These are phyloP conservation scores for Nigrospora osmanthi DNA, from an alignment of 2,329 filamentous ascomycete genomes.

Conservation along the genomic window DNA sequence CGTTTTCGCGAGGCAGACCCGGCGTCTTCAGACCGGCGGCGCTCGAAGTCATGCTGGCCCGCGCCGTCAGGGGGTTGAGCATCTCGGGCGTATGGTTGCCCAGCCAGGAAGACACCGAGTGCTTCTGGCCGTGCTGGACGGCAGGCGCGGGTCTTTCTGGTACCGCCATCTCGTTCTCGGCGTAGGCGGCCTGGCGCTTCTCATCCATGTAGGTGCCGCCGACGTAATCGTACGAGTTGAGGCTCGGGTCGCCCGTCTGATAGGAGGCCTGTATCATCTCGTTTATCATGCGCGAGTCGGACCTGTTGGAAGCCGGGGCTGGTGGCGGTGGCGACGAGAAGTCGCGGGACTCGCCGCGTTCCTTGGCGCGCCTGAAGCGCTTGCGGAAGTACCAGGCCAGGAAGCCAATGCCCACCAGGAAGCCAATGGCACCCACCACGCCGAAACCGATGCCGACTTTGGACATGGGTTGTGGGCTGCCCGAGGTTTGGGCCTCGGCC, in stretches of 20 bases:
- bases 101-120: constrained; percentile 3
- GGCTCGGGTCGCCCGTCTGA: background rate
- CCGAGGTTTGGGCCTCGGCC: background rate
- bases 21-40: background rate
- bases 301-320: background rate
- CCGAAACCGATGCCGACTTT: background rate
- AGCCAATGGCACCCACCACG: background rate
- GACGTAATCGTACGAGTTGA: background rate
- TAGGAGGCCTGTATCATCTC: constrained; percentile 2
- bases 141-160: background rate
- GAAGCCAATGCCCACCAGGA: background rate
- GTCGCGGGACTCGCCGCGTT: background rate
- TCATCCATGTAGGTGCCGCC: constrained; percentile 1
- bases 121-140: background rate
- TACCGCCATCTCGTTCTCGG: constrained; percentile 1
- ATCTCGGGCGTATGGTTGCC: constrained; percentile 1
- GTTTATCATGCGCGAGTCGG: constrained; percentile 3
- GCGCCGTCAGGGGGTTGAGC: constrained; percentile 3
- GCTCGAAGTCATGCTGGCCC: constrained; percentile 4
- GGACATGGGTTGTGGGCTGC: background rate
- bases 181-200: background rate
- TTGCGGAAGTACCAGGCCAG: constrained; percentile 1
- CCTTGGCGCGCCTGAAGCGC: background rate
- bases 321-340: background rate
- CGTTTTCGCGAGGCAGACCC: background rate